Conservation (phyloP, 2,329 filamentous ascomycete genomes). For the Phyllosticta citriasiana region DNA sequence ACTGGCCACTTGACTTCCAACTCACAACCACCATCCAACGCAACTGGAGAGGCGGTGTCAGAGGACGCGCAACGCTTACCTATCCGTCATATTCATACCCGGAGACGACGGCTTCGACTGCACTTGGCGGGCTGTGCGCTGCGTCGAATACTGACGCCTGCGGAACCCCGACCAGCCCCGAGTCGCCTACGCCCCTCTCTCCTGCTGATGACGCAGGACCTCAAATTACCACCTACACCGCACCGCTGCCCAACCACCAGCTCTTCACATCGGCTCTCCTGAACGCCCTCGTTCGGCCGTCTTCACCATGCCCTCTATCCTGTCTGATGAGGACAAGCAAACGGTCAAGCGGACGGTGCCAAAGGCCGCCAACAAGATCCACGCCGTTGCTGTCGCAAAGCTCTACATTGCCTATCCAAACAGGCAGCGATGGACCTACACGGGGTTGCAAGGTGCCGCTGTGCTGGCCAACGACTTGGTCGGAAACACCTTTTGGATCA, state of each 20-base stretch:
- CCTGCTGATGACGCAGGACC: constrained; percentile 9
- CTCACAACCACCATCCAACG: neutral
- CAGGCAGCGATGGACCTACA: constrained; percentile 81
- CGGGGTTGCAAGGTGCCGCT: constrained; percentile 80
- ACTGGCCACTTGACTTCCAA: constrained; percentile 3
- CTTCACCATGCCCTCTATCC: constrained; percentile 48
- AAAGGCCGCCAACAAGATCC: constrained; percentile 93
- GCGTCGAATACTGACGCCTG: neutral
- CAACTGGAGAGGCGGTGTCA: constrained; percentile 5
- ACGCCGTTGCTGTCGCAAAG: constrained; percentile 83
- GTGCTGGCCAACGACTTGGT: constrained; percentile 91
- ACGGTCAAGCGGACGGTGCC: constrained; percentile 91
- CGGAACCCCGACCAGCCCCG: constrained; percentile 2
- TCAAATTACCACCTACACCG: constrained; percentile 4
- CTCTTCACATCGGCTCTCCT: neutral
- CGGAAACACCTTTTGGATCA: constrained; percentile 93
- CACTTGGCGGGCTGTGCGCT: neutral
- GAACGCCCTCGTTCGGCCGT: neutral
- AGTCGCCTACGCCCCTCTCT: constrained; percentile 5
- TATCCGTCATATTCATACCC: constrained; percentile 4
- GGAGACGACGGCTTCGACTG: neutral
- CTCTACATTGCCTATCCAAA: constrained; percentile 90
- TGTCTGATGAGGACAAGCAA: constrained; percentile 90
- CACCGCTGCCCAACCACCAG: constrained; percentile 8
- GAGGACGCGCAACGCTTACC: constrained; percentile 4